Evolutionary conservation across 2,329 filamentous ascomycete species (phyloP), one percentile per base, ranked within the genome.

Genomic region (Talaromyces pinophilus): DNA sequence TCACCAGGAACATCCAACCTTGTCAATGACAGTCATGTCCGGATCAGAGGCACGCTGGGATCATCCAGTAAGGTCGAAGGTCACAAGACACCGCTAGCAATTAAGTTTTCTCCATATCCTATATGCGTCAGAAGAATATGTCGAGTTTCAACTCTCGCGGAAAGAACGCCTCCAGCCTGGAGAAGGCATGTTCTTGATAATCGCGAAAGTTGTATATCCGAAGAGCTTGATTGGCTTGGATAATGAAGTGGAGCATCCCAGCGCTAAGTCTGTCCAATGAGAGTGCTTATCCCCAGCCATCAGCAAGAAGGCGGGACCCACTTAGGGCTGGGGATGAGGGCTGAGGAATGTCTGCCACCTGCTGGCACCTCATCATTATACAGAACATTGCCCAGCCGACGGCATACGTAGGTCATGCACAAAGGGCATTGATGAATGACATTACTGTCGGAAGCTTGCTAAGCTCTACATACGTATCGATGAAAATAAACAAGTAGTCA

Each of bases 261-360:
- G n/a, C 35, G 40, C 17, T 25, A 35, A 4, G 0, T 17, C 11
- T 5, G 19, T 15, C 57, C 57, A 60, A 60, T 60, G 22, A 30
- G 19, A 38, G 19, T 17, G 15, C 7, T 30, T 6, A 30, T 2
- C 3, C 22, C 57, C 40, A 57, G 54, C 57, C 57, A 30, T 33
- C 40, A 13, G 15, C 15, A 15, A 46, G 57, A 60, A 46, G 17
- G 28, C 28, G 17, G 13, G 57, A n/a, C 38, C 57, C 57, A 60
- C 57, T 44, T 60, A 44, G 40, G 57, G 57, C 38, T 60, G 13
- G 40, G 15, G 13, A 28, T 44, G 19, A 35, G 55, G 50, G 50
- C 28, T 54, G 1, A 59, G 40, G 57, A 60, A 60, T 60, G 57
- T 30, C 57, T 60, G 57, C 57, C 57, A 60, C 57, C n/a, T 38